Evolutionary conservation across 2,329 filamentous ascomycete species (phyloP).

Genomic region (Dothidotthia symphoricarpi): DNA sequence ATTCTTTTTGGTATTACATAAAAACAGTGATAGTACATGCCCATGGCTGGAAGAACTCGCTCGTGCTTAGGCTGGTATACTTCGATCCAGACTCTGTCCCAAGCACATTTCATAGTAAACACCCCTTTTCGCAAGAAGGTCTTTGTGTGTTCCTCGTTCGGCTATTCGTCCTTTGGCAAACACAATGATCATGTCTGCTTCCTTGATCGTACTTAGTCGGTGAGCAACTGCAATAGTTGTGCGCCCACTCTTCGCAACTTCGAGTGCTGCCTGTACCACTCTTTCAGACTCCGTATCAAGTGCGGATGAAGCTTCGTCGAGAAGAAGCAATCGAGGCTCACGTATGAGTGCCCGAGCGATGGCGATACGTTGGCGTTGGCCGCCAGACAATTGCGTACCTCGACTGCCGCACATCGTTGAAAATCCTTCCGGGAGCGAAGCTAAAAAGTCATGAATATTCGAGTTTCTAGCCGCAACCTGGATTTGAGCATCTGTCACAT

Average conservation of each 20-base stretch:
- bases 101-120: slow-evolving; percentile 36
- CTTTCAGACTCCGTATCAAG: slow-evolving; percentile 56
- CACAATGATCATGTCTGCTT: slow-evolving; percentile 90
- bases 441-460: slow-evolving; percentile 36
- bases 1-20: too few species aligned
- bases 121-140: slow-evolving; percentile 40
- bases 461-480: slow-evolving; percentile 73
- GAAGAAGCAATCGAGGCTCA: slow-evolving; percentile 75
- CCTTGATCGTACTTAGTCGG: slow-evolving; percentile 86
- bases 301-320: slow-evolving; percentile 40
- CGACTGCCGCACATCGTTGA: slow-evolving; percentile 33
- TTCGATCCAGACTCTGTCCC: slow-evolving; percentile 6
- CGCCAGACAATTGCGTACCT: slow-evolving; percentile 56
- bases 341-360: slow-evolving; percentile 88
- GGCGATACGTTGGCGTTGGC: slow-evolving; percentile 91
- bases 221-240: slow-evolving; percentile 96
- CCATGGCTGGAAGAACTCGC: background rate
- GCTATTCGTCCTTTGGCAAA: slow-evolving; percentile 84
- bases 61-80: slow-evolving; percentile 2
- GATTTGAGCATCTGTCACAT: slow-evolving; percentile 71
- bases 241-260: slow-evolving; percentile 77
- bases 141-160: slow-evolving; percentile 66
- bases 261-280: slow-evolving; percentile 75
- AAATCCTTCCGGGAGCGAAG: slow-evolving; percentile 55
- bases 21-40: too few species aligned